These are phyloP conservation scores for Trichoderma brevicompactum DNA, from an alignment of 2,329 filamentous ascomycete species.

Conservation along the genomic window DNA sequence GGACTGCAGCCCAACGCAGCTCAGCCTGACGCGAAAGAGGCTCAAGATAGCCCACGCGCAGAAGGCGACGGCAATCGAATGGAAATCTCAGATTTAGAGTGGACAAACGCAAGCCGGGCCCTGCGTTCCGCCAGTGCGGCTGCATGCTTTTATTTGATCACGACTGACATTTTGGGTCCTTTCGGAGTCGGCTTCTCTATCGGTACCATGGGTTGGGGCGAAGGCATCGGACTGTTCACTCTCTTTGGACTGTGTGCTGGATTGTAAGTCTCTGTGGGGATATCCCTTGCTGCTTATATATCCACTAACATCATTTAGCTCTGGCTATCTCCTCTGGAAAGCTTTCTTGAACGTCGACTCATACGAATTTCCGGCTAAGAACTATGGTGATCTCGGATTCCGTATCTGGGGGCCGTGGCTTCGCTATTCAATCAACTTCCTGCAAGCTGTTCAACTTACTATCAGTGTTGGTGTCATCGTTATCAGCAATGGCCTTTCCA, in stretches of 20 bases:
- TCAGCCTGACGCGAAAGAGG: background rate
- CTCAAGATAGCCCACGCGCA: background rate
- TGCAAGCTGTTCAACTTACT: conserved; percentile 54
- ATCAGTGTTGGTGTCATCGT: conserved; percentile 58
- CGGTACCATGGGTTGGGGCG: conserved; percentile 35
- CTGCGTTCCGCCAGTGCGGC: conserved; percentile 28
- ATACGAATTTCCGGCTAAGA: conserved; percentile 51
- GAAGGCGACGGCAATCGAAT: background rate
- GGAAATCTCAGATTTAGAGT: conserved; percentile 45
- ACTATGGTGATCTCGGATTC: conserved; percentile 55
- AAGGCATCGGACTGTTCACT: conserved; percentile 52
- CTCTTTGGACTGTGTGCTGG: conserved; percentile 46
- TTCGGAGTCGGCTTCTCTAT: conserved; percentile 29
- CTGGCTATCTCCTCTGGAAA: conserved; percentile 53
- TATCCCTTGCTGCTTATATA: no score
- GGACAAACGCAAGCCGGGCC: conserved; percentile 46
- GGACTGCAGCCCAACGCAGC: conserved; percentile 1
- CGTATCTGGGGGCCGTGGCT: conserved; percentile 51
- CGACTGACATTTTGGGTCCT: conserved; percentile 30
- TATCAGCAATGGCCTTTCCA: conserved; percentile 57
- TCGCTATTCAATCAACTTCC: conserved; percentile 53
- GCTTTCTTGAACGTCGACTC: conserved; percentile 45
- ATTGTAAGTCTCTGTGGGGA: conserved; percentile 4
- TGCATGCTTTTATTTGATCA: conserved; percentile 31
- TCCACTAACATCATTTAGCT: conserved; percentile 33